Evolutionary conservation across 495 filamentous ascomycete genomes (phyloP).

Genomic region (Tetracladium marchalianum): DNA sequence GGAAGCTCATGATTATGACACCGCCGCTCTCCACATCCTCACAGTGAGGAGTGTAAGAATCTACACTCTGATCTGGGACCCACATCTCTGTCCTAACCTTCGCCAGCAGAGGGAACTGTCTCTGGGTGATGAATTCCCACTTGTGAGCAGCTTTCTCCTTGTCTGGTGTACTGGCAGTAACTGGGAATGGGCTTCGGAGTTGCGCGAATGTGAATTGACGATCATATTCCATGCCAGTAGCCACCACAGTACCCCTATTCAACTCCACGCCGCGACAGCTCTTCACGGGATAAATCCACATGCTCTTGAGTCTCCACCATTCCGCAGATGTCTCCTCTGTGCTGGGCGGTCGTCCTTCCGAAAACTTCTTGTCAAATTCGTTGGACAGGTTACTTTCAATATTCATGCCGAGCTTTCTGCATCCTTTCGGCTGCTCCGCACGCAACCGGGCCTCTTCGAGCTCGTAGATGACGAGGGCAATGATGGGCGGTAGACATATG

Average conservation of each 20-base stretch:
- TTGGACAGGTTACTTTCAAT: conserved; percentile 26
- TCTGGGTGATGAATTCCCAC: conserved; percentile 78
- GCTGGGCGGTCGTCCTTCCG: conserved; percentile 14
- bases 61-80: conserved; percentile 56
- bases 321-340: conserved; percentile 20
- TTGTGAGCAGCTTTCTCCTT: conserved; percentile 36
- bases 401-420: conserved; percentile 35
- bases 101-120: conserved; percentile 62
- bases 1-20: conserved; percentile 51
- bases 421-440: conserved; percentile 33
- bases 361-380: conserved; percentile 24
- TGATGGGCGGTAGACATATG: conserved; percentile 33
- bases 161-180: conserved; percentile 24
- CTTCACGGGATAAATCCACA: conserved; percentile 86
- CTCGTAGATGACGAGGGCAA: conserved; percentile 22
- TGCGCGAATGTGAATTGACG: conserved; percentile 72
- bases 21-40: conserved; percentile 44
- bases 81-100: conserved; percentile 69
- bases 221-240: conserved; percentile 71
- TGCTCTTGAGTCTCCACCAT: conserved; percentile 58
- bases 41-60: conserved; percentile 28
- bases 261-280: conserved; percentile 77
- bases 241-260: conserved; percentile 50
- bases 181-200: conserved; percentile 43
- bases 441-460: conserved; percentile 14